phyloP scores from a whole-genome alignment of 345 rosid species.

The Brassica nigra region DNA sequence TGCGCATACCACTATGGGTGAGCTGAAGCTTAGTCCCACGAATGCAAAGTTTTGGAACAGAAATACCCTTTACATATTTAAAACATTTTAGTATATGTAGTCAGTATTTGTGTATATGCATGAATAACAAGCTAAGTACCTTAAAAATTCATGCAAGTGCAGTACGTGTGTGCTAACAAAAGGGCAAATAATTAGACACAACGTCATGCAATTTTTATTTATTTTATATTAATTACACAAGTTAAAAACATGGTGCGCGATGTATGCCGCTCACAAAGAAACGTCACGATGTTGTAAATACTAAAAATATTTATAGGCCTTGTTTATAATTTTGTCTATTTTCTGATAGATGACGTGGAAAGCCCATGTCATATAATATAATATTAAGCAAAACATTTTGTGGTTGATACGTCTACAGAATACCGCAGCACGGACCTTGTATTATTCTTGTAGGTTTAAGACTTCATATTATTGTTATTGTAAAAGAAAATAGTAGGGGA shows the following conservation, averaged over 20 bases:
- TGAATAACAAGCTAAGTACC: not conserved
- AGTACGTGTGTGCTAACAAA: not conserved
- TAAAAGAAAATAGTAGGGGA: not conserved
- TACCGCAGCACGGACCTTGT: slow-evolving; percentile 7
- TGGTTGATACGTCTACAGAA: slow-evolving; percentile 9
- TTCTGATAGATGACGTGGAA: slow-evolving; percentile 5
- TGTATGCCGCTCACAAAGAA: slow-evolving; percentile 19
- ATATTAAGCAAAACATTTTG: not conserved
- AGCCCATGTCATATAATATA: slow-evolving; percentile 10
- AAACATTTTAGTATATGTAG: slow-evolving; percentile 2
- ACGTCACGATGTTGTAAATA: slow-evolving; percentile 28
- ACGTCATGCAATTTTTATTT: slow-evolving; percentile 7
- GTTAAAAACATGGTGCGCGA: slow-evolving; percentile 21
- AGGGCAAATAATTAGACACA: not conserved
- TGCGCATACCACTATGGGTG: slow-evolving; percentile 82
- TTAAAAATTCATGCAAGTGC: slow-evolving; percentile 18
- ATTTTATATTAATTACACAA: slow-evolving; percentile 3
- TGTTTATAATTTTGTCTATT: slow-evolving; percentile 15
- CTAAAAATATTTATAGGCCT: not conserved
- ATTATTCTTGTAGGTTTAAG: not conserved
- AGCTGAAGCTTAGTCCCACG: slow-evolving; percentile 66
- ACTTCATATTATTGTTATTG: not conserved
- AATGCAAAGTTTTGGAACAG: slow-evolving; percentile 69
- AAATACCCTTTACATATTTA: slow-evolving; percentile 47
- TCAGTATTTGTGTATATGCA: slow-evolving; percentile 7